phyloP scores from a whole-genome alignment of 192 early-diverging fungal species.

The Coemansia sp. region DNA sequence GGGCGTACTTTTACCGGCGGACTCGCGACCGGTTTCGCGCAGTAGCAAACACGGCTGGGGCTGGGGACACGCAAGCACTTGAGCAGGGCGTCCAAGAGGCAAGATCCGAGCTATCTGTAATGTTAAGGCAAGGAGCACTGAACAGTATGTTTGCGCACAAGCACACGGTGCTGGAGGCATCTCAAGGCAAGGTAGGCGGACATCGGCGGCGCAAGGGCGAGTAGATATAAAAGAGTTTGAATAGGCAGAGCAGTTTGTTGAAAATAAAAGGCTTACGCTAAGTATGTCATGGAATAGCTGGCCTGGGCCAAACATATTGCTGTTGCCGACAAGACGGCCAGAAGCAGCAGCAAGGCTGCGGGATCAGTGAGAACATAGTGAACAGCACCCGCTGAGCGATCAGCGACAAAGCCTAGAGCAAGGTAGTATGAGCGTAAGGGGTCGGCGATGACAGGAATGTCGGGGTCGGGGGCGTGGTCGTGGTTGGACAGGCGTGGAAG shows the following conservation, averaged over 20 bases:
- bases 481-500: neutral
- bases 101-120: slow-evolving; percentile 67
- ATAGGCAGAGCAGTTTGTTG: neutral
- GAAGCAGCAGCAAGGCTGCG: neutral
- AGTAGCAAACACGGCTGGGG: slow-evolving; percentile 40
- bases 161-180: slow-evolving; percentile 69
- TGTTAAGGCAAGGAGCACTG: slow-evolving; percentile 75
- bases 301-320: no score
- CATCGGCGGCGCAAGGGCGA: neutral
- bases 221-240: neutral
- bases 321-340: no score
- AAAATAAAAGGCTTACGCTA: neutral
- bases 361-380: neutral
- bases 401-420: neutral
- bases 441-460: neutral
- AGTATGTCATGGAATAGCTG: neutral
- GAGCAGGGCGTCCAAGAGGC: slow-evolving; percentile 61
- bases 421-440: neutral
- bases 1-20: slow-evolving; percentile 80
- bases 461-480: neutral
- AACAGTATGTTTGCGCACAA: slow-evolving; percentile 72
- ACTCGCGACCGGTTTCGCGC: slow-evolving; percentile 77
- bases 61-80: slow-evolving; percentile 6
- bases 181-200: slow-evolving; percentile 4
- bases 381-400: neutral